These are phyloP conservation scores for Cryphonectria parasitica DNA, from an alignment of 2,329 filamentous ascomycete species.

Conservation along the genomic window DNA sequence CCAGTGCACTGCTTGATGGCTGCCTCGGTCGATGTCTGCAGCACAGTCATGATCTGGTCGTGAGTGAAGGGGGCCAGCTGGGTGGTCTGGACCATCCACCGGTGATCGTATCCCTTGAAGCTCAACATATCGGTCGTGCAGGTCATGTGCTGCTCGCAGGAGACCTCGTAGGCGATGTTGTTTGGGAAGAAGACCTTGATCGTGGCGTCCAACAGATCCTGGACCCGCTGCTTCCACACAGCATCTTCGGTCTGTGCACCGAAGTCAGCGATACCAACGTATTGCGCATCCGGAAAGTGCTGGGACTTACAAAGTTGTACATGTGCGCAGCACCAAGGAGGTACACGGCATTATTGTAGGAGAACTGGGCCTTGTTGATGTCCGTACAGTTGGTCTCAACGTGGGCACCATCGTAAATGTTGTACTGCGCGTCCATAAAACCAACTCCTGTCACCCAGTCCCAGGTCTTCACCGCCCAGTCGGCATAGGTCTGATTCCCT, in stretches of 20 bases:
- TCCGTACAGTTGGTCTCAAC: constrained; percentile 58
- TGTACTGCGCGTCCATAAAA: constrained; percentile 63
- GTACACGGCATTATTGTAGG: constrained; percentile 84
- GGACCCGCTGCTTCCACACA: constrained; percentile 27
- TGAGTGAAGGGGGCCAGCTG: constrained; percentile 29
- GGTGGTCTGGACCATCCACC: constrained; percentile 28
- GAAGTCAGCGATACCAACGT: not conserved
- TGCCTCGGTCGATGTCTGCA: constrained; percentile 24
- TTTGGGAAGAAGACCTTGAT: constrained; percentile 42
- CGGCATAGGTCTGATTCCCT: constrained; percentile 73
- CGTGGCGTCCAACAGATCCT: constrained; percentile 26
- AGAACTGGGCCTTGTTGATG: constrained; percentile 55
- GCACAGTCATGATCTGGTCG: constrained; percentile 25
- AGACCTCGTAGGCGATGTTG: constrained; percentile 28
- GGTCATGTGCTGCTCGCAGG: constrained; percentile 29
- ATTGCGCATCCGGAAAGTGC: not conserved
- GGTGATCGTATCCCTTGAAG: constrained; percentile 30
- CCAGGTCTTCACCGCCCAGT: constrained; percentile 77
- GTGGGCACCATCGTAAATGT: constrained; percentile 66
- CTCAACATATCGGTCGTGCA: constrained; percentile 31
- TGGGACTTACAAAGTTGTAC: constrained; percentile 40
- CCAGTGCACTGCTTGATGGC: constrained; percentile 29
- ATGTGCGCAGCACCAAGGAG: constrained; percentile 59
- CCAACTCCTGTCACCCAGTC: constrained; percentile 65
- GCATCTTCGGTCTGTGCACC: constrained; percentile 22